These are phyloP conservation scores for Mycena venus DNA, from an alignment of 768 basidiomycete genomes.

Conservation along the genomic window DNA sequence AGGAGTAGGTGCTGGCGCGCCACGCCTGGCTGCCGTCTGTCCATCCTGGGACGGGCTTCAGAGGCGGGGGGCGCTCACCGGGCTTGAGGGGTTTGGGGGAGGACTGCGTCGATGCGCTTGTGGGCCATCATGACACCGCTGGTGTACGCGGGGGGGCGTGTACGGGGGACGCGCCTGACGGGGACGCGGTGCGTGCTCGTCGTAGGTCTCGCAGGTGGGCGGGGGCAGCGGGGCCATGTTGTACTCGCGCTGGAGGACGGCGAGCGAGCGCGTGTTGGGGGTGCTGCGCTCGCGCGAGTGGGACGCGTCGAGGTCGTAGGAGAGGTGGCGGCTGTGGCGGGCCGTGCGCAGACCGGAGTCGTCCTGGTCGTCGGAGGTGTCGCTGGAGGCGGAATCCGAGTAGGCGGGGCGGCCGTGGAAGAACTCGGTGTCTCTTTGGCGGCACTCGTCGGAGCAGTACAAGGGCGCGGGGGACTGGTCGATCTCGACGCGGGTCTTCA, in stretches of 20 bases:
- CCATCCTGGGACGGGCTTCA: slow-evolving; percentile 73
- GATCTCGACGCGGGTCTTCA: slow-evolving; percentile 76
- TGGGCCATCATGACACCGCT: slow-evolving; percentile 81
- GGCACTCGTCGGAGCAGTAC: slow-evolving; percentile 88
- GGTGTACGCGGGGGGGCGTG: slow-evolving; percentile 58
- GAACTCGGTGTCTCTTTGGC: slow-evolving; percentile 67
- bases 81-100: slow-evolving; percentile 58
- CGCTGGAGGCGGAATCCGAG: slow-evolving; percentile 64
- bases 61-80: slow-evolving; percentile 47
- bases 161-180: slow-evolving; percentile 33
- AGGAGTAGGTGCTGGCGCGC: slow-evolving; percentile 74
- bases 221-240: slow-evolving; percentile 69
- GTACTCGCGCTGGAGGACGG: slow-evolving; percentile 40
- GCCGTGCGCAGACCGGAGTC: slow-evolving; percentile 52
- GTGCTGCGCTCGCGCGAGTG: slow-evolving; percentile 56
- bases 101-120: slow-evolving; percentile 63
- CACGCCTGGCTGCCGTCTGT: slow-evolving; percentile 76
- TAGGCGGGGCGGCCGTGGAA: slow-evolving; percentile 52
- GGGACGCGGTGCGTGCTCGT: slow-evolving; percentile 38
- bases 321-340: slow-evolving; percentile 27
- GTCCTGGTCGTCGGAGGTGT: slow-evolving; percentile 55
- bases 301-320: slow-evolving; percentile 52
- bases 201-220: slow-evolving; percentile 57
- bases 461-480: slow-evolving; percentile 85
- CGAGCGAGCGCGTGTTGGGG: slow-evolving; percentile 56